A percentile compares a stretch with the other conserved stretches of the same genome.
These are phyloP conservation scores for Lepidopterella palustris DNA, from an alignment of 495 filamentous ascomycete species.

Conservation along the genomic window DNA sequence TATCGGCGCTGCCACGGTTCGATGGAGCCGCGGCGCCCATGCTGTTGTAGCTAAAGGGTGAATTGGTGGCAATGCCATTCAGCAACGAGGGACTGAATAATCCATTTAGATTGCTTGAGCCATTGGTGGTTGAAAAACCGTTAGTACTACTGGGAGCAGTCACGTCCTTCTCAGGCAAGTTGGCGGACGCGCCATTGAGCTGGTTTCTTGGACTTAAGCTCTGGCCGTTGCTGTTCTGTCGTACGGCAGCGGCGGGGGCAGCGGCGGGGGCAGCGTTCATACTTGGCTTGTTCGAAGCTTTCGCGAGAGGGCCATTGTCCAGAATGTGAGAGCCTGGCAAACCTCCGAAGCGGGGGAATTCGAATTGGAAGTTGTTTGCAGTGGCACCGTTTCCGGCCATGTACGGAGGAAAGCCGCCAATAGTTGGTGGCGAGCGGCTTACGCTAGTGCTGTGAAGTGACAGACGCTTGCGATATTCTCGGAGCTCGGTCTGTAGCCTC, in stretches of 20 bases:
- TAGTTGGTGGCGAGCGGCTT: constrained; percentile 39
- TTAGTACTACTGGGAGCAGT: constrained; percentile 2
- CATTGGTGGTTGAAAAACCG: neutral
- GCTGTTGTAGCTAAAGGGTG: constrained; percentile 23
- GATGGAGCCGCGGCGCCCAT: neutral
- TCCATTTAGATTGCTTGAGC: constrained; percentile 29
- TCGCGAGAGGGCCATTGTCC: constrained; percentile 42
- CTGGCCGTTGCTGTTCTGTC: constrained; percentile 28
- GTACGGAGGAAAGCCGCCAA: constrained; percentile 18
- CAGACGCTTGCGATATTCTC: constrained; percentile 82
- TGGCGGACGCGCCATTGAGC: constrained; percentile 19
- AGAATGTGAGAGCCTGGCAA: constrained; percentile 59
- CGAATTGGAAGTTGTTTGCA: constrained; percentile 78
- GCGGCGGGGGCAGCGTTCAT: constrained; percentile 1
- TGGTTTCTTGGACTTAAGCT: constrained; percentile 32
- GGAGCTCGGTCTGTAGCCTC: constrained; percentile 74
- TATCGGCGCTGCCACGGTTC: constrained; percentile 29
- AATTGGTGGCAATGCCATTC: constrained; percentile 35
- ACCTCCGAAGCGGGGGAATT: constrained; percentile 88
- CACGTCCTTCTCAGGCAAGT: constrained; percentile 18
- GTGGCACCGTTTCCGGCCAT: constrained; percentile 8
- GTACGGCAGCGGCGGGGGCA: constrained; percentile 9
- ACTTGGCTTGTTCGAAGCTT: constrained; percentile 13
- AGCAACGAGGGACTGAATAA: constrained; percentile 46
- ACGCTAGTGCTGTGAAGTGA: constrained; percentile 49